Evolutionary conservation across 768 basidiomycete species (phyloP), one percentile per base, ranked within the genome.

Genomic region (Holtermannia corniformis): DNA sequence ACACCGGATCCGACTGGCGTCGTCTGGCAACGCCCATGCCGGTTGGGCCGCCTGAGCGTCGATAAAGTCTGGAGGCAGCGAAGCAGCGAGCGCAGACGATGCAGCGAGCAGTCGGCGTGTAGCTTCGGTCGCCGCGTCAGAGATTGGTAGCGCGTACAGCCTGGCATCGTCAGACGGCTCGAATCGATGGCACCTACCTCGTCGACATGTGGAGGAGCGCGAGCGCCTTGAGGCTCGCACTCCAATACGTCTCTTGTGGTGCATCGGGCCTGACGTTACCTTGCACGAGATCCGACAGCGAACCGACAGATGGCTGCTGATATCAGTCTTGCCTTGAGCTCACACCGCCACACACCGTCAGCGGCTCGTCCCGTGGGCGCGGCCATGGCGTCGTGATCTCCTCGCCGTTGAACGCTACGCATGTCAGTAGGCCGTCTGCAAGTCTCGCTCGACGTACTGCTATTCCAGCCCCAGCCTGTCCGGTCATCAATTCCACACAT

Each of bases 361-460:
- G 32, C 7, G 32, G 32, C 32, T 37, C 32, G 32, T 37, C 32
- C 10, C 16, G 32, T 16, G 32, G 32, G 10, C 32, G 32, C 32
- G 64, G 64, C 59, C 58, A 65, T 16, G 64, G 61, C 1, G 64
- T 65, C 0, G 64, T 59, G 32, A 65, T 57, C 24, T 65, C 64
- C 2, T 62, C 55, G n/a, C 57, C 57, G n/a, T 50, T 41, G 50
- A 60, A 60, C 5, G 55, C 61, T 60, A 20, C 1, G 10, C 22
- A 32, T 1, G 50, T 41, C 44, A 27, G 14, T 3, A 22, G 22
- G 26, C 16, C 11, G 14, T 27, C 19, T 23, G 5, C 19, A 20
- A 20, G n/a, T n/a, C n/a, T n/a, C n/a, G n/a, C 19, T 24, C 40
- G 41, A 28, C 12, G 12, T 12, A 42, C 7, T 23, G 54, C 57